Percentiles rank a stretch among this genome's conserved stretches.
phyloP scores from a whole-genome alignment of 371 early-diverging fungal genomes.

The Smittium mucronatum region DNA sequence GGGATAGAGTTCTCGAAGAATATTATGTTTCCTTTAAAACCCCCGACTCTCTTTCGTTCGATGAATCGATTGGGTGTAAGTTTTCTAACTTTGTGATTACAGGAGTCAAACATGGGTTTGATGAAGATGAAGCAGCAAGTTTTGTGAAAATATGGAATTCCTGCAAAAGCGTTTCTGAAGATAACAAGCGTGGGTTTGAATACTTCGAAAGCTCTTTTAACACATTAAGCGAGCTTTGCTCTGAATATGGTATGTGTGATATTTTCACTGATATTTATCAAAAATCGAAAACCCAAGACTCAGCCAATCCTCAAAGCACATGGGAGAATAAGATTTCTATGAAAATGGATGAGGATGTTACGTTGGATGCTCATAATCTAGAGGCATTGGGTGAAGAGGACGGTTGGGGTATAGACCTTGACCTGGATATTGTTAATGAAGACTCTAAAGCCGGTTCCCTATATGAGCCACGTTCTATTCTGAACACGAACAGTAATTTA shows the following conservation, averaged over 20 bases:
- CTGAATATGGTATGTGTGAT: neutral
- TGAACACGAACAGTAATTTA: neutral
- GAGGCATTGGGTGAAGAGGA: no score
- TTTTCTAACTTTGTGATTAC: neutral
- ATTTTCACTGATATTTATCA: no score
- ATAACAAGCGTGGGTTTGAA: neutral
- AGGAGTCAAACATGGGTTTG: neutral
- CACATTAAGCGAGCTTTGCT: neutral
- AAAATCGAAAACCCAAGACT: no score
- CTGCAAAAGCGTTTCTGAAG: neutral
- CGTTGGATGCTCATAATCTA: no score
- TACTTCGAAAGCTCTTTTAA: neutral
- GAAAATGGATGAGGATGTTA: no score
- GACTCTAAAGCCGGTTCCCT: neutral
- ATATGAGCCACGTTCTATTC: neutral
- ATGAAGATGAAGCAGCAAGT: neutral
- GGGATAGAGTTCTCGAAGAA: neutral
- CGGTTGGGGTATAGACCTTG: neutral
- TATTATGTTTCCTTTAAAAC: neutral
- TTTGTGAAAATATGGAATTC: neutral
- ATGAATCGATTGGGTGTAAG: neutral
- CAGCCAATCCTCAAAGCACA: no score
- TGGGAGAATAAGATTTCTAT: no score
- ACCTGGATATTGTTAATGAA: neutral
- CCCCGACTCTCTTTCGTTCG: neutral